These are phyloP conservation scores for Cicer judaicum DNA, from an alignment of 306 rosid species.

Conservation along the genomic window DNA sequence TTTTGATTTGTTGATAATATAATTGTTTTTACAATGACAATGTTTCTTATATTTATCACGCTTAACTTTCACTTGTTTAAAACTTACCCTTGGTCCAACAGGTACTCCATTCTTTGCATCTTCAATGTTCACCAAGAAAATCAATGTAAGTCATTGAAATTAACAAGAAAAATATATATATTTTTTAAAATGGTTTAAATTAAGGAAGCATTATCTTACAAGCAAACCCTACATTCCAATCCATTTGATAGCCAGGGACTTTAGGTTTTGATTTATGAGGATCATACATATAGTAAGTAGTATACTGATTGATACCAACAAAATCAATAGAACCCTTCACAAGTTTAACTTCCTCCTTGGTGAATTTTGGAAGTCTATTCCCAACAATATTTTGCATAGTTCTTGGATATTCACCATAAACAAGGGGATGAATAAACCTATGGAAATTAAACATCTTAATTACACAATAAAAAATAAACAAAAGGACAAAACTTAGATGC, in stretches of 20 bases:
- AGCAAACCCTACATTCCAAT: constrained; percentile 86
- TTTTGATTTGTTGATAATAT: too few relatives aligned
- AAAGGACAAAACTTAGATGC: neutral
- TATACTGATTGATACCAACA: constrained; percentile 86
- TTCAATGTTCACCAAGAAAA: constrained; percentile 48
- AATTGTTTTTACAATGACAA: too few relatives aligned
- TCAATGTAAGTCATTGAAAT: constrained; percentile 6
- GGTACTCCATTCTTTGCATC: constrained; percentile 81
- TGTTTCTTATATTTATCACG: too few relatives aligned
- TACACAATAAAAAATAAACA: neutral
- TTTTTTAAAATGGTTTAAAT: neutral
- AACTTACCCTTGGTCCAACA: constrained; percentile 78
- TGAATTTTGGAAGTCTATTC: constrained; percentile 83
- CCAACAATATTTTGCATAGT: constrained; percentile 81
- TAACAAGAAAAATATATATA: neutral
- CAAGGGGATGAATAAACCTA: constrained; percentile 93
- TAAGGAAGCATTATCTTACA: constrained; percentile 59
- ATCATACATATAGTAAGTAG: constrained; percentile 71
- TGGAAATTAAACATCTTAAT: constrained; percentile 17
- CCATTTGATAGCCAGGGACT: constrained; percentile 73
- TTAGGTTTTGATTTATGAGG: constrained; percentile 61
- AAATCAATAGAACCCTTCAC: constrained; percentile 86
- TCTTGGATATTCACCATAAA: constrained; percentile 89
- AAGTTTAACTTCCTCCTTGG: constrained; percentile 71
- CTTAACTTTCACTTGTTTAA: neutral